Percentiles rank a stretch among this genome's conserved stretches.
These are phyloP conservation scores for Podospora australis DNA, from an alignment of 495 filamentous ascomycete species.

Conservation along the genomic window DNA sequence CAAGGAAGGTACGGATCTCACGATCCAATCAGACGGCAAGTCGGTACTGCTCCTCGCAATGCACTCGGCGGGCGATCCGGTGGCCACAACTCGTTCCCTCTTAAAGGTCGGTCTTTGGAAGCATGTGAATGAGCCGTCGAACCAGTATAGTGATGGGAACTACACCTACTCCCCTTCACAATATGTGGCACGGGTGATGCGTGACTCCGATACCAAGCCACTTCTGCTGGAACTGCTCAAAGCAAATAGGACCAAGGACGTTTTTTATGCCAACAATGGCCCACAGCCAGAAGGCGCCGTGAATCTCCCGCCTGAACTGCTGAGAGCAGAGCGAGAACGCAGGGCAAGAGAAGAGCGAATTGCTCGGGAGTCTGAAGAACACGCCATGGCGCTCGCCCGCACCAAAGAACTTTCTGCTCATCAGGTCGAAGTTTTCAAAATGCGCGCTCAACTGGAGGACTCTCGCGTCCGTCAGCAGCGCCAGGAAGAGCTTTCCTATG, in stretches of 20 bases:
- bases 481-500: constrained; percentile 29
- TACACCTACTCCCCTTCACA: constrained; percentile 42
- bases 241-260: constrained; percentile 37
- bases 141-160: constrained; percentile 36
- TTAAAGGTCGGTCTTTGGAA: constrained; percentile 43
- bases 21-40: constrained; percentile 38
- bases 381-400: constrained; percentile 29
- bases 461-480: constrained; percentile 30
- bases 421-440: constrained; percentile 37
- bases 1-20: constrained; percentile 33
- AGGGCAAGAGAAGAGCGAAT: constrained; percentile 32
- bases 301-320: constrained; percentile 38
- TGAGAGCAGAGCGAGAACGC: constrained; percentile 38
- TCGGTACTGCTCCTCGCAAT: constrained; percentile 40
- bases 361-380: constrained; percentile 31
- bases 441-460: constrained; percentile 41
- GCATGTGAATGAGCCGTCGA: constrained; percentile 36
- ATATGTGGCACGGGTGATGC: constrained; percentile 34
- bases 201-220: constrained; percentile 23
- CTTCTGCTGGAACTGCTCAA: constrained; percentile 36
- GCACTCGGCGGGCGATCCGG: constrained; percentile 35
- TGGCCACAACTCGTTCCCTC: constrained; percentile 37
- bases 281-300: constrained; percentile 39
- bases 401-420: constrained; percentile 37
- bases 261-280: constrained; percentile 42